These are phyloP conservation scores for Neoboletus subvelutipes DNA, from an alignment of 768 basidiomycete species.

Conservation along the genomic window DNA sequence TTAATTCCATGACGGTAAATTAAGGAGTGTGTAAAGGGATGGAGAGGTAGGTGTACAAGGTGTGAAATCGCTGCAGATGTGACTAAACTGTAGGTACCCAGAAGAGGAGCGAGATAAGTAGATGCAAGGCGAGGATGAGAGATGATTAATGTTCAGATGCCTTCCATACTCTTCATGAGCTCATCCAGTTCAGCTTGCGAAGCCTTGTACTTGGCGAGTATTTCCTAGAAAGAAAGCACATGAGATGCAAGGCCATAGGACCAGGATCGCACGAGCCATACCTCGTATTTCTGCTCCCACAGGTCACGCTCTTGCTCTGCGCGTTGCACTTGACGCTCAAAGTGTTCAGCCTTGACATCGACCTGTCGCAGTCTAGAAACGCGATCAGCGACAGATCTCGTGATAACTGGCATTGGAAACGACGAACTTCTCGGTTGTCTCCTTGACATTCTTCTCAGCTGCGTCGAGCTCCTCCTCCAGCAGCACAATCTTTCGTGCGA, in stretches of 20 bases:
- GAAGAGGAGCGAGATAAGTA: constrained; percentile 1
- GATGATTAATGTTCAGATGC: constrained; percentile 42
- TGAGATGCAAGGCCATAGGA: constrained; percentile 2
- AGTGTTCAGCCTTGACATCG: constrained; percentile 98
- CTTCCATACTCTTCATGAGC: constrained; percentile 73
- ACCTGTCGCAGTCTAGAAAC: constrained; percentile 81
- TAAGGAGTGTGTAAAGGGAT: constrained; percentile 22
- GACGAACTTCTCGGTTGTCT: constrained; percentile 93
- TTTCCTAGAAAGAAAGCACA: constrained; percentile 52
- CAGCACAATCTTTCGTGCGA: constrained; percentile 82
- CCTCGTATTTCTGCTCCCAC: constrained; percentile 96
- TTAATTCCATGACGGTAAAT: constrained; percentile 20
- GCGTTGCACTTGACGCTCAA: constrained; percentile 86
- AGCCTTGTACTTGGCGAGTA: constrained; percentile 62
- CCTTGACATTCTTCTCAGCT: constrained; percentile 95
- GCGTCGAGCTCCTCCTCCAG: constrained; percentile 95
- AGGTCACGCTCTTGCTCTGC: constrained; percentile 87
- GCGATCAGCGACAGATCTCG: constrained; percentile 20
- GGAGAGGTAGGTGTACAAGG: constrained; percentile 23
- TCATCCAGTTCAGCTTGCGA: constrained; percentile 85
- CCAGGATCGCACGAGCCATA: constrained; percentile 35
- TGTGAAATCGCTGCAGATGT: constrained; percentile 18
- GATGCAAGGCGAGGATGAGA: constrained; percentile 3
- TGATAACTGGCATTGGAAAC: constrained; percentile 5
- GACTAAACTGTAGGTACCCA: constrained; percentile 9